These are phyloP conservation scores for Lactifluus volemus DNA, from an alignment of 768 basidiomycete species.

Conservation along the genomic window DNA sequence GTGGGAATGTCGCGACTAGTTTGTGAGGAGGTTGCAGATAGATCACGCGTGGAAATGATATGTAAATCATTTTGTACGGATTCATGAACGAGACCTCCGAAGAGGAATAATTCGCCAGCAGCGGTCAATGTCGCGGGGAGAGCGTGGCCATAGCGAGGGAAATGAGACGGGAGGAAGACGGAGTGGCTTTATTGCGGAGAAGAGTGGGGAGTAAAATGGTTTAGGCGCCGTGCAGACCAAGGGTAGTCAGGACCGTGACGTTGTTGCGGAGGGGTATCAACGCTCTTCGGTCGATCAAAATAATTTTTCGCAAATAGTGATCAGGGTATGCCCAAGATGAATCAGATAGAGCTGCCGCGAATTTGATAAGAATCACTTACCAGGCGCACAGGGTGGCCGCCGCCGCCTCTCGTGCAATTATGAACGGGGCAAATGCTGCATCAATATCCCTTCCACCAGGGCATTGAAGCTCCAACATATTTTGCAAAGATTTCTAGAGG, in stretches of 20 bases:
- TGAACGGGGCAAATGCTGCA: too few relatives aligned
- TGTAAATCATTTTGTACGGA: conserved; percentile 88
- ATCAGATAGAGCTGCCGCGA: too few relatives aligned
- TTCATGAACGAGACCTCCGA: conserved; percentile 93
- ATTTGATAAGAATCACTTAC: too few relatives aligned
- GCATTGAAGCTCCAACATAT: too few relatives aligned
- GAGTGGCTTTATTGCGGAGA: conserved; percentile 41
- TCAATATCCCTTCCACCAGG: too few relatives aligned
- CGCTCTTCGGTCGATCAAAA: too few relatives aligned
- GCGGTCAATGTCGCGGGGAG: conserved; percentile 69
- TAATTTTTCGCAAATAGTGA: too few relatives aligned
- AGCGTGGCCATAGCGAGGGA: conserved; percentile 94
- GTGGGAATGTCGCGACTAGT: conserved; percentile 85
- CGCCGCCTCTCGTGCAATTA: too few relatives aligned
- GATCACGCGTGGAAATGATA: conserved; percentile 71
- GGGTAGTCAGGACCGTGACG: too few relatives aligned
- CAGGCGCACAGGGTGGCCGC: too few relatives aligned
- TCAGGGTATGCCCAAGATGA: too few relatives aligned
- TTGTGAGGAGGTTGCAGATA: conserved; percentile 73
- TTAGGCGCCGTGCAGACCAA: conserved; percentile 72
- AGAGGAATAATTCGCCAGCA: conserved; percentile 87
- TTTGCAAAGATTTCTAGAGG: too few relatives aligned
- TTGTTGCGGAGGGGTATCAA: conserved; percentile 21
- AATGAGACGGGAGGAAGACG: conserved; percentile 57
- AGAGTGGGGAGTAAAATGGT: conserved; percentile 58